Evolutionary conservation across 257 asterid genomes (phyloP).

Genomic region (Solanum boliviense): DNA sequence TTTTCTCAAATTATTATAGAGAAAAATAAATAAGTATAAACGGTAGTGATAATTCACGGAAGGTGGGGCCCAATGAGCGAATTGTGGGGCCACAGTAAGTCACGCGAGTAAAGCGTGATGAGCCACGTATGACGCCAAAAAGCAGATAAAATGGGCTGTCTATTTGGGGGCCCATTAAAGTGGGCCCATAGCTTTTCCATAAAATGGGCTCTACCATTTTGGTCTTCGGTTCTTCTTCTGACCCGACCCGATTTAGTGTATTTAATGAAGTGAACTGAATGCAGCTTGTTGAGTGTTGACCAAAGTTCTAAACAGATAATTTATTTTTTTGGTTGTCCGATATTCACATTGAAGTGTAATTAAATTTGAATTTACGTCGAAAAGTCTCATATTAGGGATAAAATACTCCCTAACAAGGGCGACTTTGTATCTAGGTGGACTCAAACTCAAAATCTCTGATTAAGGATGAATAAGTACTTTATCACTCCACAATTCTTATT

Average conservation of each 20-base stretch:
- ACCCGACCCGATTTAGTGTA: background rate
- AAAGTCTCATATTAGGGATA: too few relatives aligned
- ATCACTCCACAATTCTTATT: too few relatives aligned
- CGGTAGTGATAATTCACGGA: background rate
- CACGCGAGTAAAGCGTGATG: conserved; percentile 21
- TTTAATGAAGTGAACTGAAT: background rate
- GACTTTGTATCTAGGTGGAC: too few relatives aligned
- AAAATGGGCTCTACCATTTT: background rate
- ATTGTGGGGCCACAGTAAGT: conserved; percentile 5
- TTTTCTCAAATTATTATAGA: background rate
- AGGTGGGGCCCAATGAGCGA: background rate
- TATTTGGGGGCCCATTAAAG: background rate
- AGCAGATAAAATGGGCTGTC: background rate
- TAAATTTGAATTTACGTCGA: too few relatives aligned
- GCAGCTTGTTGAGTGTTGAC: background rate
- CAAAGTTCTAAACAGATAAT: background rate
- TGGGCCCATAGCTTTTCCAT: background rate
- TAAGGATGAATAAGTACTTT: too few relatives aligned
- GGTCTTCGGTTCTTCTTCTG: background rate
- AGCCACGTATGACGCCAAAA: conserved; percentile 14
- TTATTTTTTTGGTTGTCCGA: too few relatives aligned
- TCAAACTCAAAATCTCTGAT: too few relatives aligned
- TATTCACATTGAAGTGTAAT: too few relatives aligned
- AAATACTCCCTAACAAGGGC: too few relatives aligned
- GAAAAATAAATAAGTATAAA: background rate